Evolutionary conservation across 805 yeast genomes (phyloP), one percentile per base, ranked within the genome.

Genomic region (Saccharomycopsis fibuligera): DNA sequence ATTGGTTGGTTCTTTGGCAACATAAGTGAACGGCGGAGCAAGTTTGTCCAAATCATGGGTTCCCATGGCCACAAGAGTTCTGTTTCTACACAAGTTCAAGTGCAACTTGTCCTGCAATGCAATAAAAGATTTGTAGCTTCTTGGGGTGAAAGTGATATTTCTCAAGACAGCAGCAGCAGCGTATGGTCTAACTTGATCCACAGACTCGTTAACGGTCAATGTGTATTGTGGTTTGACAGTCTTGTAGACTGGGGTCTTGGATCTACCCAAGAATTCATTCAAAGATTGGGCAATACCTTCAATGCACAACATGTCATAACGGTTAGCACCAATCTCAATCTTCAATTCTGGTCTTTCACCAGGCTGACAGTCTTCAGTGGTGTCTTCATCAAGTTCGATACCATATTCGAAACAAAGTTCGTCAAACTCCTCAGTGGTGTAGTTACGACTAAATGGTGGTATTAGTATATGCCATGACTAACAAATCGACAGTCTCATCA

Each of bases 341-440:
- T 93, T 93, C 60, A 87, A 76, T 68, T 91, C 95, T n/a, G 99
- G 97, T 66, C 96, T 83, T 68, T 87, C 96, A 56, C 79, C 86
- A n/a, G 74, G 72, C 64, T 75, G 78, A 56, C 84, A 82, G 36
- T 67, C 70, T 49, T 84, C 87, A 38, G 95, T 86, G 63, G 96
- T 88, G 66, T 95, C 98, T 70, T 95, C 99, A 66, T 93, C 99
- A 54, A 93, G 77, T 72, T 93, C 99, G 58, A 93, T 81, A 60
- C 99, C 99, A 59, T 90, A 93, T 62, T 91, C 95, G 72, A 93
- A 93, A 72, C 98, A 93, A 58, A 93, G 78, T 68, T 90, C 97
- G 64, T 93, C 99, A 60, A 93, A 90, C 63, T 91, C 99, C 59
- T 88, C 79, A 57, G 93, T 85, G 60, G 96, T 77, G 63, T 80